phyloP scores from a whole-genome alignment of 2,329 filamentous ascomycete species.

The Torrubiella hemipterigena region DNA sequence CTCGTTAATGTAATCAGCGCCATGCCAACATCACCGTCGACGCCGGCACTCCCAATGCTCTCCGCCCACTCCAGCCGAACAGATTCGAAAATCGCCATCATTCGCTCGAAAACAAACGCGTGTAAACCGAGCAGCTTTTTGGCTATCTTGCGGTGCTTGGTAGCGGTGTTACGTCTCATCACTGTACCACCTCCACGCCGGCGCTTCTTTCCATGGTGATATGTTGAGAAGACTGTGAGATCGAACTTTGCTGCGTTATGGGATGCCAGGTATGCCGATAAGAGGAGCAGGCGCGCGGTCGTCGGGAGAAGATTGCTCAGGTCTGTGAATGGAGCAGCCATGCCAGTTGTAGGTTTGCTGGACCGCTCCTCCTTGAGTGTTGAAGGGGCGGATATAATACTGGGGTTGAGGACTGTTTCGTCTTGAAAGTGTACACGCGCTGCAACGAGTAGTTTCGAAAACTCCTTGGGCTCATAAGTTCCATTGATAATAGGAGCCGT shows the following conservation, averaged over 20 bases:
- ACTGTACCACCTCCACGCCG: constrained; percentile 35
- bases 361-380: too few relatives aligned
- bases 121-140: constrained; percentile 66
- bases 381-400: constrained; percentile 33
- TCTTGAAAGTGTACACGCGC: constrained; percentile 60
- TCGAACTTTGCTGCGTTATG: constrained; percentile 70
- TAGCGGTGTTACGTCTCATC: constrained; percentile 16
- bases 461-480: constrained; percentile 67
- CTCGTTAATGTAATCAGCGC: constrained; percentile 63
- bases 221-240: constrained; percentile 62
- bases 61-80: constrained; percentile 44
- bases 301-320: constrained; percentile 52
- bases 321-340: constrained; percentile 19
- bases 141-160: constrained; percentile 59
- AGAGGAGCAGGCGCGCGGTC: constrained; percentile 60
- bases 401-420: constrained; percentile 56
- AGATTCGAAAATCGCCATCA: constrained; percentile 66
- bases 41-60: constrained; percentile 15
- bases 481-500: constrained; percentile 63
- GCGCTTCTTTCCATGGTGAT: constrained; percentile 40
- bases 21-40: constrained; percentile 47
- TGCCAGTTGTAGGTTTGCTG: neutral
- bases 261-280: constrained; percentile 70
- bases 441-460: constrained; percentile 68
- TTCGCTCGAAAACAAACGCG: constrained; percentile 64